Base-by-base conservation (phyloP, 176 grass and related monocot genomes). In the Carex parvula region DNA sequence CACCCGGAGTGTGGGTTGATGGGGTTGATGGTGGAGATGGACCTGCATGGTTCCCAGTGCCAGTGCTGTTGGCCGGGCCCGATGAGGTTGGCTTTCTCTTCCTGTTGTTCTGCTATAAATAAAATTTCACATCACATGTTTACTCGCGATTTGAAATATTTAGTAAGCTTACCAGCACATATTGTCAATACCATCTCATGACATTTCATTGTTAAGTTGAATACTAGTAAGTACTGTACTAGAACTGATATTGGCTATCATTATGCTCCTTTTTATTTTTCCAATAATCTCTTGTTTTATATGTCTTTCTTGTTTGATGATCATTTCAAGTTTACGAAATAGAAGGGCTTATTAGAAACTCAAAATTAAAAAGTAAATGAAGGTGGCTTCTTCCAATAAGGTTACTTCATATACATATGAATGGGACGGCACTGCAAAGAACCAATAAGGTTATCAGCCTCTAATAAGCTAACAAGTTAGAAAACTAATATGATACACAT, bases 21-120 rank as follows among this genome's bases (percentile, higher is more conserved):
- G 95, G 95, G 84, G 95, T 95, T 85, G 95, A 98, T 62, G 96
- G 91, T 30, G 96, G 92, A 81, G 96, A 95, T 75, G 83, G 95
- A 21, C 88, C 91, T 76, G 88, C 85, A 29, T 93, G 91, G 84
- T 95, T 95, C 84, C 96, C 96, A 67, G 93, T 95, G 64, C 93
- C 89, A 80, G 91, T 93, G 75, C 93, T 99, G 88, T 95, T 95
- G 79, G 91, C 95, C 81, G 93, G 80, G 48, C 95, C 95, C 53
- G 92, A 98, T 84, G 92, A 93, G 79, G 93, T 95, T 60, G 95
- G 88, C 70, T 98, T 98, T 81, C 92, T 86, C 64, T 93, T 93
- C 87, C 95, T 95, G 84, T 72, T 83, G 82, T 88, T 92, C 91
- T 95, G 79, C 65, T 85, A 81, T 58, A 66, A 22, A 74, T 79